Conservation (phyloP, 2,329 filamentous ascomycete species). For the Biscogniauxia marginata region DNA sequence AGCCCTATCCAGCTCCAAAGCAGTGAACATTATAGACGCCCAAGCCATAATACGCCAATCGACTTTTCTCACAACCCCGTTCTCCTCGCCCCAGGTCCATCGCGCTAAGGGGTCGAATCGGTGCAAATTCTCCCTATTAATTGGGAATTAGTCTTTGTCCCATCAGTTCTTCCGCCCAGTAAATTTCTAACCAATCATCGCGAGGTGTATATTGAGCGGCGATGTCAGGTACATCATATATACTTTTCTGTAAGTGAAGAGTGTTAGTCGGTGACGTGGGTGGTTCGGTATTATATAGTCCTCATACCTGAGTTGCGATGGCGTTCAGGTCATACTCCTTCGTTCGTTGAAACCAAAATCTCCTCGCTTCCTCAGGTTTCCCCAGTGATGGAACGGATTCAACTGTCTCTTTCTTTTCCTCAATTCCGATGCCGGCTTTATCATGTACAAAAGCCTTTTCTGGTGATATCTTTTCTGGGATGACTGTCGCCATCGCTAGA, state of each 20-base stretch:
- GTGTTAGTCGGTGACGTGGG: neutral
- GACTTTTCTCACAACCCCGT: slow-evolving; percentile 29
- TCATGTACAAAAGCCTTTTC: slow-evolving; percentile 16
- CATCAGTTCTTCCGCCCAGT: too few species aligned
- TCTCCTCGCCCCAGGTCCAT: slow-evolving; percentile 36
- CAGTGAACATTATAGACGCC: slow-evolving; percentile 49
- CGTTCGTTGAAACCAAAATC: slow-evolving; percentile 34
- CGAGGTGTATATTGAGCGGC: slow-evolving; percentile 37
- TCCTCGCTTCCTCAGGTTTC: slow-evolving; percentile 24
- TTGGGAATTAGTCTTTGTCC: neutral
- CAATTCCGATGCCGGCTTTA: slow-evolving; percentile 13
- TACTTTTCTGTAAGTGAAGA: slow-evolving; percentile 38
- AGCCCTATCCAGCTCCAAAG: slow-evolving; percentile 49
- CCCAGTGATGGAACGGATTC: slow-evolving; percentile 26
- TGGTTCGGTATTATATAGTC: neutral
- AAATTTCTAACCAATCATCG: slow-evolving; percentile 23
- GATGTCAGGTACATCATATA: slow-evolving; percentile 43
- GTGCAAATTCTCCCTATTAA: slow-evolving; percentile 32
- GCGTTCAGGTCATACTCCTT: slow-evolving; percentile 25
- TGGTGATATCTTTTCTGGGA: slow-evolving; percentile 13
- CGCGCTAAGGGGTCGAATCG: slow-evolving; percentile 34
- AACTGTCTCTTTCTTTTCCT: slow-evolving; percentile 10
- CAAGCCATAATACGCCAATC: slow-evolving; percentile 44
- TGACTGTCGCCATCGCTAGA: slow-evolving; percentile 24
- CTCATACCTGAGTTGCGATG: slow-evolving; percentile 28